Base-by-base conservation (phyloP, 441 rosid genomes). In the Adansonia madagascariensis region DNA sequence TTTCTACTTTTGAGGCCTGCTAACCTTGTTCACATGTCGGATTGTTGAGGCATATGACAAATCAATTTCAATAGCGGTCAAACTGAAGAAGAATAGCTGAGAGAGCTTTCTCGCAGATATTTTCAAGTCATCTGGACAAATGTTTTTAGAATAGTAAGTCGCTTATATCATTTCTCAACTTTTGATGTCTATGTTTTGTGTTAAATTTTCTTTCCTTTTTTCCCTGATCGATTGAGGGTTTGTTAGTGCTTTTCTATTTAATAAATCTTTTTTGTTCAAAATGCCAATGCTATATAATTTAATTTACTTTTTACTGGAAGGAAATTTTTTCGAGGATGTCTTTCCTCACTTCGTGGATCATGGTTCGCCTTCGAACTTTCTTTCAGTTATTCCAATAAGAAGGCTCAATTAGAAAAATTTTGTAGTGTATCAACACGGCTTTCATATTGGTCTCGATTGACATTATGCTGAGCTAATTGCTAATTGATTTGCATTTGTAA, bases 81-180 rank as follows among this genome's bases (percentile, higher is more conserved):
- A 43, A 6, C 46, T 43, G 46, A 43, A 0, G 46, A 43, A 6
- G 46, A 43, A 43, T 43, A 43, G 8, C 46, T 14, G 57, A 52
- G 57, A 52, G 20, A 15, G 18, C 1, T 15, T 52, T 17, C 35
- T 62, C 44, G 66, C 64, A 61, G 68, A 74, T 31, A 71, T 62
- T 22, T 47, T 74, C 63, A 49, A 83, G 90, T 84, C 77, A 94
- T 95, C 98, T 95, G 98, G 98, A 93, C 98, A 47, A 95, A 95
- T 79, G 94, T 93, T 75, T 95, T 95, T 80, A 86, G 86, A 88
- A 90, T 95, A 72, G 98, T 95, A 82, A 71, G 94, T 82, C 64
- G 57, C 47, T 69, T 59, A 12, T 57, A 3, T 3, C 46, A 49
- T n/a, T 67, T 8, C 10, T 35, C 6, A 1, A 24, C 6, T 59